Evolutionary conservation across 257 asterid species (phyloP).

Genomic region (Ehretia macrophylla): DNA sequence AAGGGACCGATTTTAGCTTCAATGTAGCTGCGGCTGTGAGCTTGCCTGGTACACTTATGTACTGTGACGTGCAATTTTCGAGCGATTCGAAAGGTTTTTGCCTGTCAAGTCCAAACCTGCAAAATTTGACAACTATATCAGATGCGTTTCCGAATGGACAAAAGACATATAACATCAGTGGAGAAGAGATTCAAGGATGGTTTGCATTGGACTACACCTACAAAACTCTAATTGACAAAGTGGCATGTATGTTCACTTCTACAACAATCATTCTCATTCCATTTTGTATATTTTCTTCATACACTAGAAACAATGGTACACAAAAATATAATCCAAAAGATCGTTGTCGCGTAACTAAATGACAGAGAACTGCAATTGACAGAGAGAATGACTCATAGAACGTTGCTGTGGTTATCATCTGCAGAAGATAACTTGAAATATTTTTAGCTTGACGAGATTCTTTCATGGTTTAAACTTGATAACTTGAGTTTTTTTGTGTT

Average conservation of each 20-base stretch:
- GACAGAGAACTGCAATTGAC: too few relatives aligned
- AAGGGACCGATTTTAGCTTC: constrained; percentile 35
- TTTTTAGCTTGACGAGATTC: too few relatives aligned
- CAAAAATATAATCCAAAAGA: not conserved
- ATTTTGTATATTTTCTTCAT: too few relatives aligned
- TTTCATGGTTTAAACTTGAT: not conserved
- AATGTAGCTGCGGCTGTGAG: constrained; percentile 43
- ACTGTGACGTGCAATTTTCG: constrained; percentile 74
- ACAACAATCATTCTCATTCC: not conserved
- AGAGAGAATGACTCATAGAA: too few relatives aligned
- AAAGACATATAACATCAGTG: constrained; percentile 53
- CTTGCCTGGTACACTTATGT: constrained; percentile 48
- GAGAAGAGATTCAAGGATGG: constrained; percentile 54
- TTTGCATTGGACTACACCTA: constrained; percentile 63
- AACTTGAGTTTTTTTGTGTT: not conserved
- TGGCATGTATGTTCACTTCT: constrained; percentile 49
- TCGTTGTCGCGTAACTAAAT: too few relatives aligned
- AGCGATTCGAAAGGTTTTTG: constrained; percentile 67
- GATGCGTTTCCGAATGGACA: constrained; percentile 39
- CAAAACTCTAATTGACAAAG: constrained; percentile 29
- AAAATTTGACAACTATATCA: constrained; percentile 51
- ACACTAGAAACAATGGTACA: too few relatives aligned
- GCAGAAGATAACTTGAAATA: too few relatives aligned
- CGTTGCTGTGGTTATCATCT: too few relatives aligned
- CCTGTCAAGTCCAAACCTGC: constrained; percentile 39